Conservation (phyloP, 257 asterid genomes). For the Primulina huaijiensis region DNA sequence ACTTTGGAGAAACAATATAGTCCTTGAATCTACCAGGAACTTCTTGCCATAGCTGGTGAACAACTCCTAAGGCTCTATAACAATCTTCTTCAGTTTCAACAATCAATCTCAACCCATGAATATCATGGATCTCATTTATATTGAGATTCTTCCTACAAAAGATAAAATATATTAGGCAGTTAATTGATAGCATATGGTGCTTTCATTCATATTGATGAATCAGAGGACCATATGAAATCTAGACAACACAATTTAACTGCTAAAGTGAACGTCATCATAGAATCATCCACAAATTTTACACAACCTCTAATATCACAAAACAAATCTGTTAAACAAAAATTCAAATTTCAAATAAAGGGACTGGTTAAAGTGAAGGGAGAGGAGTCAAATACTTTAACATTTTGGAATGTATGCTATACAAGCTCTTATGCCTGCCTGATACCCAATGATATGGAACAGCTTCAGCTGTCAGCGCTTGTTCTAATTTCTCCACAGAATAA, state of each 20-base stretch:
- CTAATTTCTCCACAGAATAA: conserved; percentile 66
- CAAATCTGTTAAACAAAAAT: not conserved
- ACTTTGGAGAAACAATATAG: conserved; percentile 70
- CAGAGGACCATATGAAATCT: too few species aligned
- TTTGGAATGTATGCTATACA: conserved; percentile 84
- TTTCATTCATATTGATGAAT: conserved; percentile 2
- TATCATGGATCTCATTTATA: conserved; percentile 90
- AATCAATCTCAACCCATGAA: conserved; percentile 82
- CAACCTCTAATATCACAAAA: conserved; percentile 38
- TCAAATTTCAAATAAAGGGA: not conserved
- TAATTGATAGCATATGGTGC: too few species aligned
- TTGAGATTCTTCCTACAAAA: conserved; percentile 73
- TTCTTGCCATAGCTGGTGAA: conserved; percentile 76
- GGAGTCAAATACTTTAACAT: conserved; percentile 61
- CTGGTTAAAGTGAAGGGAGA: not conserved
- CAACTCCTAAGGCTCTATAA: conserved; percentile 70
- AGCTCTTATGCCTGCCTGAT: conserved; percentile 88
- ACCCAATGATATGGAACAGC: conserved; percentile 54
- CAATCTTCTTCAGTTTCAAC: conserved; percentile 89
- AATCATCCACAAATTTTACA: not conserved
- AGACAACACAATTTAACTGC: too few species aligned
- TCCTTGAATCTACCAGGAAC: conserved; percentile 88
- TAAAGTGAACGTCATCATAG: too few species aligned
- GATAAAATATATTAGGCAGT: not conserved
- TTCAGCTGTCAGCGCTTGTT: conserved; percentile 55